A percentile compares a stretch with the other conserved stretches of the same genome.
These are phyloP conservation scores for Rhizoclosmatium globosum DNA, from an alignment of 192 early-diverging fungal genomes.

Conservation along the genomic window DNA sequence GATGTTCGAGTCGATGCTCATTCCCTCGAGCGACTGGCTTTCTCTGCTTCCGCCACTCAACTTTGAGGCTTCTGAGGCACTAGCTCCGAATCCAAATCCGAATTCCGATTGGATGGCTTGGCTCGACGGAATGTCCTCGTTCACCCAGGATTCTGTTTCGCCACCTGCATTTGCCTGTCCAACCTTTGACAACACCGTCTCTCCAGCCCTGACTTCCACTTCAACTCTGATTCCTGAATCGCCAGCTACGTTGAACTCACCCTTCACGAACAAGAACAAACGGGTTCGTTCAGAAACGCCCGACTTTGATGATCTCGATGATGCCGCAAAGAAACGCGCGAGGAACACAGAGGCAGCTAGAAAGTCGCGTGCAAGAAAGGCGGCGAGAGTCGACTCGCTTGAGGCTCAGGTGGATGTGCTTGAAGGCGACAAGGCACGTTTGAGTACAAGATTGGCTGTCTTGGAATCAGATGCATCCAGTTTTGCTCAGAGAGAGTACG, in stretches of 20 bases:
- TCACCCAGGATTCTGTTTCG: not conserved
- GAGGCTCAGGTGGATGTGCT: slow-evolving; percentile 80
- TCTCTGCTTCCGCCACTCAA: not conserved
- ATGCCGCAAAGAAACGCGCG: slow-evolving; percentile 31
- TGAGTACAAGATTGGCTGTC: slow-evolving; percentile 42
- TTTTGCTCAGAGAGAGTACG: slow-evolving; percentile 41
- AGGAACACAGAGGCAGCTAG: slow-evolving; percentile 87
- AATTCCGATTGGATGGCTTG: slow-evolving; percentile 20
- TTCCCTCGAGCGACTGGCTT: too few species aligned
- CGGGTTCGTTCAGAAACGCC: not conserved
- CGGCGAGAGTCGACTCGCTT: slow-evolving; percentile 81
- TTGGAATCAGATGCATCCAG: slow-evolving; percentile 44
- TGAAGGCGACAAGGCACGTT: slow-evolving; percentile 74
- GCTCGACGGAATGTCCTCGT: slow-evolving; percentile 32
- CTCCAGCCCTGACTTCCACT: not conserved
- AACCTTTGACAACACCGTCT: not conserved
- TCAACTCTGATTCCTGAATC: not conserved
- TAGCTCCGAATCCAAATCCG: not conserved
- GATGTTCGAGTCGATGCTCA: too few species aligned
- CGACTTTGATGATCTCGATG: not conserved
- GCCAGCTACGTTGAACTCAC: not conserved
- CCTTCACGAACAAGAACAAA: not conserved
- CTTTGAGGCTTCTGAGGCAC: not conserved
- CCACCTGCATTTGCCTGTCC: too few species aligned
- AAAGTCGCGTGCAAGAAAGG: slow-evolving; percentile 85